Conservation (phyloP, 2,329 filamentous ascomycete species). For the Ascochyta koolunga region DNA sequence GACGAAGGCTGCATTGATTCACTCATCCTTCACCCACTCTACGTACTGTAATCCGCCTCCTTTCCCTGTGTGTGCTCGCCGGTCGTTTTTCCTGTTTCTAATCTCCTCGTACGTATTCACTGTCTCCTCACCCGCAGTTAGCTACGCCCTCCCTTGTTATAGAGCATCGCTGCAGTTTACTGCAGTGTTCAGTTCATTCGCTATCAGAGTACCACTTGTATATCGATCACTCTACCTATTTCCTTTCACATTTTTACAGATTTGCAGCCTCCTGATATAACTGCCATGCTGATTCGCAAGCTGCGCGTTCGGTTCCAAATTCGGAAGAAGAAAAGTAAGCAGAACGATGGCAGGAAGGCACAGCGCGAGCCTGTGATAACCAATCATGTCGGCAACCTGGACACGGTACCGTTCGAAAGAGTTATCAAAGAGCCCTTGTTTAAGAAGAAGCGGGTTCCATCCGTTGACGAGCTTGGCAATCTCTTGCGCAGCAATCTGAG, state of each 20-base stretch:
- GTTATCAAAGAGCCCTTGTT: background rate
- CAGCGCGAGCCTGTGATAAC: background rate
- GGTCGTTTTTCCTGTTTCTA: background rate
- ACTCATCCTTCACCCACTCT: slow-evolving; percentile 2
- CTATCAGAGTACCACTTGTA: background rate
- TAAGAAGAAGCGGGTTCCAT: slow-evolving; percentile 8
- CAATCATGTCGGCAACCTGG: background rate
- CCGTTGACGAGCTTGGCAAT: background rate
- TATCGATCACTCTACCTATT: background rate
- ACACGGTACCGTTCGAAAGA: background rate
- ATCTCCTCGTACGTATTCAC: background rate
- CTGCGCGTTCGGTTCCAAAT: background rate
- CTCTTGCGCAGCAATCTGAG: slow-evolving; percentile 4
- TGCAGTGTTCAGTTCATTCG: background rate
- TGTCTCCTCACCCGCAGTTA: background rate
- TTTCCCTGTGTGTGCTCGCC: background rate
- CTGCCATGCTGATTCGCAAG: background rate
- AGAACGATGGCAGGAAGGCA: background rate
- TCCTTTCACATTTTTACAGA: background rate
- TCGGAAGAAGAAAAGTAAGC: background rate
- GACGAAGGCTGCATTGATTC: background rate
- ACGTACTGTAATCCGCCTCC: background rate
- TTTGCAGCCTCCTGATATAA: background rate
- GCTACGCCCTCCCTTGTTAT: background rate
- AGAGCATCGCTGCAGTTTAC: background rate